phyloP scores from a whole-genome alignment of 495 filamentous ascomycete species.

The Annulohypoxylon bovei region DNA sequence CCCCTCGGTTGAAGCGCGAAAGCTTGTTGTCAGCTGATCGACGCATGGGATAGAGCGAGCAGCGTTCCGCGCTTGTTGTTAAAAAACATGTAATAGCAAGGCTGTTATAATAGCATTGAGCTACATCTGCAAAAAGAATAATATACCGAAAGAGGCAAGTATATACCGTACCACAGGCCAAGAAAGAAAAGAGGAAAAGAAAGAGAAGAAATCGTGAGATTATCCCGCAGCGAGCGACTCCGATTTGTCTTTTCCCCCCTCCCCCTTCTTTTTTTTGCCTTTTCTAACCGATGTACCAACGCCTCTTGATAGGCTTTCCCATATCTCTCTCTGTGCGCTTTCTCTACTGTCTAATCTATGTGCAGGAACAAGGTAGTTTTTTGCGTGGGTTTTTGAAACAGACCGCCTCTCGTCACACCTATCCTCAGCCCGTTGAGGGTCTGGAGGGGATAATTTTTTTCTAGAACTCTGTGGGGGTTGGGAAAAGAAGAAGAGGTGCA shows the following conservation, averaged over 20 bases:
- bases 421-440: slow-evolving; percentile 42
- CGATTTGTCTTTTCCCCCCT: slow-evolving; percentile 23
- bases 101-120: slow-evolving; percentile 30
- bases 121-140: slow-evolving; percentile 35
- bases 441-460: slow-evolving; percentile 20
- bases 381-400: slow-evolving; percentile 27
- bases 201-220: slow-evolving; percentile 38
- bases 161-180: slow-evolving; percentile 30
- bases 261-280: slow-evolving; percentile 23
- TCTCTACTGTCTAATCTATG: slow-evolving; percentile 44
- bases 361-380: slow-evolving; percentile 34
- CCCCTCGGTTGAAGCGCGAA: slow-evolving; percentile 20
- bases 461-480: background rate
- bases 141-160: slow-evolving; percentile 44
- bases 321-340: background rate
- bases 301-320: slow-evolving; percentile 15
- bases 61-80: background rate
- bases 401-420: slow-evolving; percentile 33
- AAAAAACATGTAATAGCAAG: slow-evolving; percentile 17
- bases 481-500: background rate
- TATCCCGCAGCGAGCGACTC: slow-evolving; percentile 38
- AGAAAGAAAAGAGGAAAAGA: slow-evolving; percentile 3
- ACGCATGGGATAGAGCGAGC: slow-evolving; percentile 29
- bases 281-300: slow-evolving; percentile 40
- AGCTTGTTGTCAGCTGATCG: slow-evolving; percentile 37